These are phyloP conservation scores for Amanita inopinata DNA, from an alignment of 768 basidiomycete species.

Conservation along the genomic window DNA sequence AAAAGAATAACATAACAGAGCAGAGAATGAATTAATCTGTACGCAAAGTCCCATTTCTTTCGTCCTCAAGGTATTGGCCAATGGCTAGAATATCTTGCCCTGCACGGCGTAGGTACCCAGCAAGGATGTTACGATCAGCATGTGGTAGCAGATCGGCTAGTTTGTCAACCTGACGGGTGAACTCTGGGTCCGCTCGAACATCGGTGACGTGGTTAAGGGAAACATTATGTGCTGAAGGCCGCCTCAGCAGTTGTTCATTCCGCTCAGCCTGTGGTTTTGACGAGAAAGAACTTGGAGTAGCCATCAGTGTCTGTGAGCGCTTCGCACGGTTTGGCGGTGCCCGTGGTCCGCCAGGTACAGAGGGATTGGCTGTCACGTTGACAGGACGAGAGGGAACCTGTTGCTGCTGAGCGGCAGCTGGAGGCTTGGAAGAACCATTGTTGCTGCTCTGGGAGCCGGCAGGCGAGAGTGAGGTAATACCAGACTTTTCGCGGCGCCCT, in stretches of 20 bases:
- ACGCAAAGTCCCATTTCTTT: constrained; percentile 60
- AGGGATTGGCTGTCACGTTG: constrained; percentile 11
- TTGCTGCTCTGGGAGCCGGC: constrained; percentile 1
- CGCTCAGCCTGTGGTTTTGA: constrained; percentile 12
- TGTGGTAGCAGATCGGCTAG: constrained; percentile 63
- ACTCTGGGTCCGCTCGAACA: constrained; percentile 39
- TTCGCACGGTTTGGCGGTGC: constrained; percentile 53
- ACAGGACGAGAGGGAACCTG: constrained; percentile 2
- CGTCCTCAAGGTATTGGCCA: constrained; percentile 78
- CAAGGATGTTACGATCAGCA: constrained; percentile 57
- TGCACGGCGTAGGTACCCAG: constrained; percentile 60
- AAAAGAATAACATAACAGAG: neutral
- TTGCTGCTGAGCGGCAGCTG: neutral
- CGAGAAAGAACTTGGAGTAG: constrained; percentile 22
- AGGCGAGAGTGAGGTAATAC: constrained; percentile 14
- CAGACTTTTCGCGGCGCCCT: constrained; percentile 12
- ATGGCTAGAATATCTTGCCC: constrained; percentile 83
- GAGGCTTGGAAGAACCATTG: neutral
- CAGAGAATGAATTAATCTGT: constrained; percentile 12
- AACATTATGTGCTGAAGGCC: constrained; percentile 2
- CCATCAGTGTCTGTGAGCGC: constrained; percentile 60
- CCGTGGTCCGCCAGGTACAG: constrained; percentile 67
- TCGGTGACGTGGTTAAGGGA: constrained; percentile 22
- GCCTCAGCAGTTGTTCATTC: neutral
- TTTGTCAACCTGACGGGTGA: constrained; percentile 60